Conservation (phyloP, 108 stramenopile genomes). For the Discostella pseudostelligera region DNA sequence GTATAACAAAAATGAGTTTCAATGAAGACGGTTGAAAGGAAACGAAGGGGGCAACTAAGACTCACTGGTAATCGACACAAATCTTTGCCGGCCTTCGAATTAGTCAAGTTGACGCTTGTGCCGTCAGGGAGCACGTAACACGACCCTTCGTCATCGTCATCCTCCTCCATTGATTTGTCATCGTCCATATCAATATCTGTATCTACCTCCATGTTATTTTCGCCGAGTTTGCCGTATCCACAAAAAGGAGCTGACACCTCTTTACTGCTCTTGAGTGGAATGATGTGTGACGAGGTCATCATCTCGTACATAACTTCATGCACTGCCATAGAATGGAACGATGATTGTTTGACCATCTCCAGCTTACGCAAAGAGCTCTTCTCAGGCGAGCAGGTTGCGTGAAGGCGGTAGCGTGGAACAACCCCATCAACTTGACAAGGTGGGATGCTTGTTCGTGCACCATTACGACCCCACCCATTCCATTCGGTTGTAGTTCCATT, state of each 20-base stretch:
- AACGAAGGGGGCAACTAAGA: neutral
- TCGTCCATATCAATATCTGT: conserved; percentile 30
- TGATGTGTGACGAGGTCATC: conserved; percentile 49
- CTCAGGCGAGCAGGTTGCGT: conserved; percentile 4
- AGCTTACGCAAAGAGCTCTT: conserved; percentile 14
- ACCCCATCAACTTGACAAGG: conserved; percentile 49
- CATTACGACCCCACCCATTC: conserved; percentile 45
- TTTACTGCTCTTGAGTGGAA: conserved; percentile 15
- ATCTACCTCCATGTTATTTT: conserved; percentile 6
- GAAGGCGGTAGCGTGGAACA: conserved; percentile 15
- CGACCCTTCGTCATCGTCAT: conserved; percentile 18
- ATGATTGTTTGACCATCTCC: conserved; percentile 12
- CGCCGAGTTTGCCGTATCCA: conserved; percentile 8
- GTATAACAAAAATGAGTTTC: neutral
- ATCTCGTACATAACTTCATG: conserved; percentile 82
- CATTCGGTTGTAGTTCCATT: conserved; percentile 25
- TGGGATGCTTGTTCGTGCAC: conserved; percentile 36
- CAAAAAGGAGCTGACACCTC: conserved; percentile 18
- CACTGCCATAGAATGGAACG: conserved; percentile 69
- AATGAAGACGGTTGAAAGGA: neutral
- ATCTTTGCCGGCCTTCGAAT: conserved; percentile 57
- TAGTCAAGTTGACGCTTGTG: conserved; percentile 53
- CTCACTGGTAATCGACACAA: conserved; percentile 50
- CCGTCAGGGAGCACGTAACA: conserved; percentile 73
- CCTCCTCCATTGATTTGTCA: conserved; percentile 17